A percentile compares a stretch with the other conserved stretches of the same genome.
Evolutionary conservation across 2,329 filamentous ascomycete genomes (phyloP).

Genomic region (Ilyonectria robusta): DNA sequence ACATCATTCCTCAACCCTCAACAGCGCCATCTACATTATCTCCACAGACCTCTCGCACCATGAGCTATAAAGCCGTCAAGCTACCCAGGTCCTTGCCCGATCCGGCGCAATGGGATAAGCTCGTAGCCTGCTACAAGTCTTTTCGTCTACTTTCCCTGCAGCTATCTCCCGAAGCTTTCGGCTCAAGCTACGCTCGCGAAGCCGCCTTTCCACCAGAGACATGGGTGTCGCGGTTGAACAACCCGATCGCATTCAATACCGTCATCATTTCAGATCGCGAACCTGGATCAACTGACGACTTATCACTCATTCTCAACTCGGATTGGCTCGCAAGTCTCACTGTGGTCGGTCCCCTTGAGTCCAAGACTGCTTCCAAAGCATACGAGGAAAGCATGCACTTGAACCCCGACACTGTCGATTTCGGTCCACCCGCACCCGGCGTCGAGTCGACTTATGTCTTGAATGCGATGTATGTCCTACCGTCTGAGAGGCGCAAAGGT

Average conservation of each 20-base stretch:
- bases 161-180: constrained; percentile 30
- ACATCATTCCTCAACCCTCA: background rate
- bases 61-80: background rate
- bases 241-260: constrained; percentile 15
- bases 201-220: background rate
- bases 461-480: constrained; percentile 35
- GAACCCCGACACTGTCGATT: background rate
- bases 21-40: too few species aligned
- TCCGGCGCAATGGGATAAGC: background rate
- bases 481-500: constrained; percentile 27
- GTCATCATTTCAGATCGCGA: background rate
- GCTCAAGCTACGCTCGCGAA: constrained; percentile 31
- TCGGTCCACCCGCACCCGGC: background rate
- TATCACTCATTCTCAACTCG: background rate
- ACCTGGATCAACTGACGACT: background rate
- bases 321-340: constrained; percentile 36
- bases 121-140: constrained; percentile 19
- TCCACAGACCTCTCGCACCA: background rate
- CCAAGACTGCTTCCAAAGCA: background rate
- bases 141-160: constrained; percentile 32
- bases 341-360: constrained; percentile 25
- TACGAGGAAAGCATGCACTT: constrained; percentile 20
- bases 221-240: constrained; percentile 29
- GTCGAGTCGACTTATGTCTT: constrained; percentile 23
- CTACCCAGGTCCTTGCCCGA: constrained; percentile 11